These are phyloP conservation scores for Trichoderma brevicompactum DNA, from an alignment of 2,329 filamentous ascomycete genomes.

Conservation along the genomic window DNA sequence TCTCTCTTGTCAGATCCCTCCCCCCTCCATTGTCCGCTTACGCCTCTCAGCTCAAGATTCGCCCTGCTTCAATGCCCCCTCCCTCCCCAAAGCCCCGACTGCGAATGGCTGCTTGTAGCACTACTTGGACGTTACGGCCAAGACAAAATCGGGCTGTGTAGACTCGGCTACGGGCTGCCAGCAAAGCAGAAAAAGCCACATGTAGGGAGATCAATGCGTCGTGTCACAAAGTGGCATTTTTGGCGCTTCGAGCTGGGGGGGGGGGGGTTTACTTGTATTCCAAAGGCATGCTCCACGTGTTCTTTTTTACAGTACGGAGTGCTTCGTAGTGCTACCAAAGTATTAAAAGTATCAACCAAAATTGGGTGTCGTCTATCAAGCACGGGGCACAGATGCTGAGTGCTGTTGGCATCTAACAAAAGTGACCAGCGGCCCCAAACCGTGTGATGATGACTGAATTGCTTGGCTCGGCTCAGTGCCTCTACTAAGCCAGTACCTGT, in stretches of 20 bases:
- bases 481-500: neutral
- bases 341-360: neutral
- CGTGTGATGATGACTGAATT: neutral
- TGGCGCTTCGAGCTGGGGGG: neutral
- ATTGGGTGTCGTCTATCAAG: neutral
- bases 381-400: neutral
- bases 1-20: neutral
- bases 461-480: neutral
- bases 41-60: neutral
- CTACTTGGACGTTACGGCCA: neutral
- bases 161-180: no score
- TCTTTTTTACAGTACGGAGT: neutral
- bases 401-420: neutral
- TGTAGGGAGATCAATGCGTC: neutral
- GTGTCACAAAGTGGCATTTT: neutral
- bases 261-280: neutral
- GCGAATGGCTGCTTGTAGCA: neutral
- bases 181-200: no score
- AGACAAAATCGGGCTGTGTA: neutral
- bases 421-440: neutral
- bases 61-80: neutral
- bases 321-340: neutral
- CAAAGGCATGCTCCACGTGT: slow-evolving; percentile 2
- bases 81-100: neutral
- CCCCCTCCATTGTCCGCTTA: neutral